Conservation (phyloP, 805 yeast genomes). For the Starmerella roubikii region DNA sequence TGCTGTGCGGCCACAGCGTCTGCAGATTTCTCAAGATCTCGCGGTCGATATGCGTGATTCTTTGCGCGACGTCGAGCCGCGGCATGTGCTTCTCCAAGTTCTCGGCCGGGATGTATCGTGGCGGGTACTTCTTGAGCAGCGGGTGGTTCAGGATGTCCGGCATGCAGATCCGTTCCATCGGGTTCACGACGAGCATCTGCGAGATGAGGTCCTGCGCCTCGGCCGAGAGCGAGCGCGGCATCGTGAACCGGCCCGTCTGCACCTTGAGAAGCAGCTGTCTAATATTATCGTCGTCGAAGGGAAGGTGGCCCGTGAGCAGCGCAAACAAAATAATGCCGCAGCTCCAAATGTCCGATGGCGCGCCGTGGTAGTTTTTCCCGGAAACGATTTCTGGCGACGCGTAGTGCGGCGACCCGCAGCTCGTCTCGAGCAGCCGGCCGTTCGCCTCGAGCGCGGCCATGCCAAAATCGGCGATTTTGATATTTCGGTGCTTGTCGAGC, state of each 20-base stretch:
- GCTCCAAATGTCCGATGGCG: conserved; percentile 96
- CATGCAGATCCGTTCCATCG: conserved; percentile 64
- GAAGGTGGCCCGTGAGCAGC: conserved; percentile 82
- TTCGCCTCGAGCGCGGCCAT: conserved; percentile 93
- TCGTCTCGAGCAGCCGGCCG: conserved; percentile 74
- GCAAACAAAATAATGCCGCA: conserved; percentile 95
- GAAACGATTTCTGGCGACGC: conserved; percentile 97
- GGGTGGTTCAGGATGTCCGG: conserved; percentile 71
- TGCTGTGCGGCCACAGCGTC: conserved; percentile 71
- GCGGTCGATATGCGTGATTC: conserved; percentile 45
- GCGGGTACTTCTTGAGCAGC: conserved; percentile 52
- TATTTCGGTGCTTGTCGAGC: conserved; percentile 70
- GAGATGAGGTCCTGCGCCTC: conserved; percentile 82
- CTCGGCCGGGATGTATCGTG: conserved; percentile 18
- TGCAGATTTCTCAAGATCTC: conserved; percentile 65
- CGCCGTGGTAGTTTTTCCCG: conserved; percentile 89
- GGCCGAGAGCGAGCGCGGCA: conserved; percentile 63
- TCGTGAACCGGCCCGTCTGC: conserved; percentile 72
- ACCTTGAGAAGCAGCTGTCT: conserved; percentile 77
- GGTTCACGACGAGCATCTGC: conserved; percentile 71
- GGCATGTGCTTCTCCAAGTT: conserved; percentile 8
- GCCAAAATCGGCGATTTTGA: conserved; percentile 96
- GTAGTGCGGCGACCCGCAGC: conserved; percentile 97
- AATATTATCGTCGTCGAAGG: conserved; percentile 93
- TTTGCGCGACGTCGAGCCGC: conserved; percentile 23